Evolutionary conservation across 2,329 filamentous ascomycete species (phyloP), one percentile per base, ranked within the genome.

Genomic region (Hymenotorrendiella dingleyae): DNA sequence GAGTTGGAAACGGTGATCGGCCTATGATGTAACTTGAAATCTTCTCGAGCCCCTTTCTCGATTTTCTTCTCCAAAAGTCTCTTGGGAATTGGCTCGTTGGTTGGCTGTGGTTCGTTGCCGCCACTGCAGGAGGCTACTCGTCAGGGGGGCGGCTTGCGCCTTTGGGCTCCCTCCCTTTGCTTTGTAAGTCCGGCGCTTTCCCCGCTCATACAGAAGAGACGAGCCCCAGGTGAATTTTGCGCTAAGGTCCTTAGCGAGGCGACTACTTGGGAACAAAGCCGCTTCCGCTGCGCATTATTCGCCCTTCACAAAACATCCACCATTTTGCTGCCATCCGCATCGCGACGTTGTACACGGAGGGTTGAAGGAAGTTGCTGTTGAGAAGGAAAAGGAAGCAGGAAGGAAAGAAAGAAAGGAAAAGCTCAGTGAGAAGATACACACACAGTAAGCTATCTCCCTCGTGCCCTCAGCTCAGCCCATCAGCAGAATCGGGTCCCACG

Each of bases 281-380:
- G 21, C 7, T 37, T 10, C 17, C 21, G 6, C 37, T 23, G 27
- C 26, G 11, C 29, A 28, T 30, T 36, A 44, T 40, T 46, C 41
- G 33, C 42, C 45, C 43, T 32, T 28, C 17, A 41, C 44, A 47
- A 45, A 36, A 32, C 42, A 32, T 36, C 43, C 35, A 47, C 47
- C 46, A 49, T 56, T 56, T 52, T 52, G 49, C 44, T 42, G 45
- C 44, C 30, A 19, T 23, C 22, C 41, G 40, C 26, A 16, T 42
- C 49, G 49, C 45, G 49, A 55, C 52, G 52, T 55, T 50, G 52
- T 55, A 53, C 53, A 54, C 43, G 56, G 54, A 54, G 53, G 54
- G 55, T 54, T 47, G 56, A 49, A 49, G 53, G 52, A 48, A 46
- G 54, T 52, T 52, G 53, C 43, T 47, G 52, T 51, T 47, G 49